A percentile compares a stretch with the other conserved stretches of the same genome.
phyloP scores from a whole-genome alignment of 2,329 filamentous ascomycete species.

The Gnomoniopsis sp. region DNA sequence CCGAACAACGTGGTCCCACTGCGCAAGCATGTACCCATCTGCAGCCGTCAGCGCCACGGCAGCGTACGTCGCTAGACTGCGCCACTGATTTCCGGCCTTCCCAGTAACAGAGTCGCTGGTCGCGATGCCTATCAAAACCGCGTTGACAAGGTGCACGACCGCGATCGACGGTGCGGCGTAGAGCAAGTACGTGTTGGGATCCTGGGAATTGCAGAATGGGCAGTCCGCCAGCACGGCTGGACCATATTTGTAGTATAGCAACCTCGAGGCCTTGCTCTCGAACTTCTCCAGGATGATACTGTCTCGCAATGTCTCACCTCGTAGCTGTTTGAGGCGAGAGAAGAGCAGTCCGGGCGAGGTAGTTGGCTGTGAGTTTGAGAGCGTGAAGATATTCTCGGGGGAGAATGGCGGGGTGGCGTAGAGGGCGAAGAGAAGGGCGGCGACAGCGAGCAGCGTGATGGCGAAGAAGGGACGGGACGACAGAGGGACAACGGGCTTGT shows the following conservation, averaged over 20 bases:
- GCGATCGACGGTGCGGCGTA: slow-evolving; percentile 75
- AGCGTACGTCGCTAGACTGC: slow-evolving; percentile 63
- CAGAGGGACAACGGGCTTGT: slow-evolving; percentile 52
- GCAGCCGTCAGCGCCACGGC: slow-evolving; percentile 54
- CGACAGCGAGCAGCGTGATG: slow-evolving; percentile 47
- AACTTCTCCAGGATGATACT: slow-evolving; percentile 65
- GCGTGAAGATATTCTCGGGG: slow-evolving; percentile 77
- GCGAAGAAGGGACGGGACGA: slow-evolving; percentile 58
- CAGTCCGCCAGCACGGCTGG: slow-evolving; percentile 71
- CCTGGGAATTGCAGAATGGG: slow-evolving; percentile 75
- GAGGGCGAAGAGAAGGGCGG: slow-evolving; percentile 53
- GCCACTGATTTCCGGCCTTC: slow-evolving; percentile 63
- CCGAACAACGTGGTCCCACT: slow-evolving; percentile 58
- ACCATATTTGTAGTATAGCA: slow-evolving; percentile 82
- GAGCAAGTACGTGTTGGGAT: slow-evolving; percentile 68
- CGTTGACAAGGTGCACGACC: slow-evolving; percentile 76
- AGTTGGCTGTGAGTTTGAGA: slow-evolving; percentile 77
- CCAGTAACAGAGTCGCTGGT: slow-evolving; percentile 69
- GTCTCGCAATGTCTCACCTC: slow-evolving; percentile 60
- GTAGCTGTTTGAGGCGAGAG: slow-evolving; percentile 62
- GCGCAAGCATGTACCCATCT: slow-evolving; percentile 64
- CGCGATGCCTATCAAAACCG: slow-evolving; percentile 66
- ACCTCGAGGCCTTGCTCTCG: slow-evolving; percentile 65
- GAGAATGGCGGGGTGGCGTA: slow-evolving; percentile 64
- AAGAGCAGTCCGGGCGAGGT: slow-evolving; percentile 85